Evolutionary conservation across 1,139 yeast genomes (phyloP).

Genomic region (Diutina siamensis): DNA sequence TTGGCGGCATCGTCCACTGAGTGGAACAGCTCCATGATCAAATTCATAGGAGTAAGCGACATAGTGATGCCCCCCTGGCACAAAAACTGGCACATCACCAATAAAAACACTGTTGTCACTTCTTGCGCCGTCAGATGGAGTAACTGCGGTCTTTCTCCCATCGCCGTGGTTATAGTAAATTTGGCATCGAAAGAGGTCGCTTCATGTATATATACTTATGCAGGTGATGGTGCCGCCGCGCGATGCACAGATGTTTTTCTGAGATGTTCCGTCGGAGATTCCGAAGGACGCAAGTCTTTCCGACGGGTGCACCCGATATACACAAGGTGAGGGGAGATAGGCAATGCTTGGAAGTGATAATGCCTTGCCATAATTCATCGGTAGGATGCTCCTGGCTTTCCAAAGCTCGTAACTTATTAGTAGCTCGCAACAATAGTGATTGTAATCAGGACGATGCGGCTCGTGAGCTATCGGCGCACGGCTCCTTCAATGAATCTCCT

Average conservation of each 20-base stretch:
- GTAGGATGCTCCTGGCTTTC: too few species aligned
- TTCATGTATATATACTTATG: not conserved
- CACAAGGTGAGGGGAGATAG: too few species aligned
- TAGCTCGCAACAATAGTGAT: too few species aligned
- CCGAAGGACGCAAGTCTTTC: too few species aligned
- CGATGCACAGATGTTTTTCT: not conserved
- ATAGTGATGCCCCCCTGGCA: conserved; percentile 29
- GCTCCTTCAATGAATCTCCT: too few species aligned
- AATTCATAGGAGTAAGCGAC: conserved; percentile 30
- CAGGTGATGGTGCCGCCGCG: not conserved
- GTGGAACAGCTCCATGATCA: conserved; percentile 19
- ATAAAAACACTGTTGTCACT: not conserved
- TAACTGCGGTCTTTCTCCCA: not conserved
- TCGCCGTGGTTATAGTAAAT: not conserved
- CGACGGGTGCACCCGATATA: too few species aligned
- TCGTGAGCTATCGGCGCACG: too few species aligned
- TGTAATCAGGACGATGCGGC: too few species aligned
- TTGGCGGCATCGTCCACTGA: conserved; percentile 12
- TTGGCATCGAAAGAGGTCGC: not conserved
- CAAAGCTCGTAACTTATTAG: too few species aligned
- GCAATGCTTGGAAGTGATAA: too few species aligned
- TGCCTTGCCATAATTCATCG: too few species aligned
- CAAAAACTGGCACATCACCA: conserved; percentile 19
- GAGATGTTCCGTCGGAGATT: not conserved
- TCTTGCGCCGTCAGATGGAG: not conserved